Evolutionary conservation across 2,329 filamentous ascomycete species (phyloP).

Genomic region (Periconia sp.): DNA sequence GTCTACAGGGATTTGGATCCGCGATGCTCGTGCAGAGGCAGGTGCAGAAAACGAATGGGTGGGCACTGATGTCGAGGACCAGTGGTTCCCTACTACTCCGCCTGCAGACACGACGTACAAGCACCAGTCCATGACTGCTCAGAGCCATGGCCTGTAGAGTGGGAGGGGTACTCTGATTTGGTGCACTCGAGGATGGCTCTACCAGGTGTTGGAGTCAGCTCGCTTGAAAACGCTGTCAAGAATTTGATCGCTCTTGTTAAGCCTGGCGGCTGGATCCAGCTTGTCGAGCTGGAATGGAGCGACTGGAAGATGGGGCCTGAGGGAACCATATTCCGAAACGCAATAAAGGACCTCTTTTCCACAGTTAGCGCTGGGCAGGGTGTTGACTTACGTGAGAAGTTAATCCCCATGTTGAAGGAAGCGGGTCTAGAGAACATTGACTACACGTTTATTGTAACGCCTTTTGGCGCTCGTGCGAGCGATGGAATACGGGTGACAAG

Average conservation of each 20-base stretch:
- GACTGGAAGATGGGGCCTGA: constrained; percentile 10
- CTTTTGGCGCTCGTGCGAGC: constrained; percentile 7
- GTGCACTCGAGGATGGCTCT: constrained; percentile 18
- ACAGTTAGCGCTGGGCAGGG: constrained; percentile 14
- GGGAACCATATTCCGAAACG: constrained; percentile 5
- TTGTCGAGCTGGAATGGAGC: constrained; percentile 14
- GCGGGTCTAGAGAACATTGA: constrained; percentile 11
- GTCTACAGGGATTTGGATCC: constrained; percentile 1
- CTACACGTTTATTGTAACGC: constrained; percentile 9
- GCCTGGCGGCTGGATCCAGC: constrained; percentile 17
- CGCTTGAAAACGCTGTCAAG: constrained; percentile 11
- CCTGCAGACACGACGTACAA: constrained; percentile 7
- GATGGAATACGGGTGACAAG: constrained; percentile 8
- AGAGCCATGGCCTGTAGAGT: constrained; percentile 11
- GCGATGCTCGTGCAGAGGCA: neutral
- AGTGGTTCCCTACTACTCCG: constrained; percentile 4
- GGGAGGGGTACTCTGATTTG: constrained; percentile 14
- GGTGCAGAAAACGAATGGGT: constrained; percentile 2
- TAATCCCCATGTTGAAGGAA: constrained; percentile 10
- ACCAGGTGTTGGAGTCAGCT: constrained; percentile 9
- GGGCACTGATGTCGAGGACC: constrained; percentile 9
- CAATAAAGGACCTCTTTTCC: constrained; percentile 12
- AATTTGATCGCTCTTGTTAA: constrained; percentile 11
- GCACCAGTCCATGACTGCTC: constrained; percentile 15
- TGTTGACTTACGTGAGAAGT: constrained; percentile 10